Base-by-base conservation (phyloP, 163 green algal genomes). In the Chlamydomonas reinhardtii region DNA sequence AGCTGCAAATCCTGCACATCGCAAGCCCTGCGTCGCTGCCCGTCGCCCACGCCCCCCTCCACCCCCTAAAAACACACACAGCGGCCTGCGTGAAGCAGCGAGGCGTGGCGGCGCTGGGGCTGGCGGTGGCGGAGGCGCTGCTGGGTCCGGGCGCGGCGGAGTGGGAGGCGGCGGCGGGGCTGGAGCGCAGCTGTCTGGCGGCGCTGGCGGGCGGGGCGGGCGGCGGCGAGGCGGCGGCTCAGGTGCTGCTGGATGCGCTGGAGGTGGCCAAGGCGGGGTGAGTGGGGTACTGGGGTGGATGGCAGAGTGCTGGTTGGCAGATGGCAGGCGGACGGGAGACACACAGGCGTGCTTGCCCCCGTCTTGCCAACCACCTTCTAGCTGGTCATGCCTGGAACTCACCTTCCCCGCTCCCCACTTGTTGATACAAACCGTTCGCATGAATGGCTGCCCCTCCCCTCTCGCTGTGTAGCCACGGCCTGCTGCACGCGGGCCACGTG, bases 141-240 rank as follows among this genome's bases (percentile, higher is more conserved):
- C 68, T 72, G 39, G 78, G 76, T 24, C 43, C 82, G 6, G 66
- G 62, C 17, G 82, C 84, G 56, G 65, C 76, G 34, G 54, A 74
- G 34, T 93, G 88, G 89, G 89, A 92, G 82, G 87, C 87, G 68
- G 75, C 88, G 31, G 84, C 82, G 64, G 84, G 64, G 2, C 43
- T 94, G 73, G 89, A 93, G 81, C 85, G 88, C 52, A 81, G 91
- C 71, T 65, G 94, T 69, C 80, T 92, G 74, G 78, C 88, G 74
- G 78, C 84, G 48, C 87, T 92, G 75, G 43, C 82, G 34, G 70
- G 66, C 52, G 54, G 48, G 43, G 35, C 39, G 82, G 82, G 61
- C 70, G 77, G 78, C 19, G 20, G 39, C 31, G 75, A 88, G 59
- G 34, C 82, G 62, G 75, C 74, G 84, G 71, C 56, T 19, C 43